These are phyloP conservation scores for Garcia nutans DNA, from an alignment of 345 rosid genomes.

Conservation along the genomic window DNA sequence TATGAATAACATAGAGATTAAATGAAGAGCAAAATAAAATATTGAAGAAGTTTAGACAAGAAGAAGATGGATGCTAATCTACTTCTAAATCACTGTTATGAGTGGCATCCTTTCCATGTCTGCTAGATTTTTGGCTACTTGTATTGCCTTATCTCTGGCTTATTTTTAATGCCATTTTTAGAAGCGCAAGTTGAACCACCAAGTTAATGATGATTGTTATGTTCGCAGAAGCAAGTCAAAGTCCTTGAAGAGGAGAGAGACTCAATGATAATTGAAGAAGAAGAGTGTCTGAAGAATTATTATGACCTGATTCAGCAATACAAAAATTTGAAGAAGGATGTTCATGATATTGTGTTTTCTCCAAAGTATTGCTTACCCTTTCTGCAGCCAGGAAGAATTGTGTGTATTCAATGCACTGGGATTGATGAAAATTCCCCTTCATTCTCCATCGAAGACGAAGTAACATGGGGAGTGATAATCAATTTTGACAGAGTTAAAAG, in stretches of 20 bases:
- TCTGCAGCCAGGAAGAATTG: slow-evolving; percentile 77
- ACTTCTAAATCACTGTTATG: not conserved
- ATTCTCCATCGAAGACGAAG: slow-evolving; percentile 63
- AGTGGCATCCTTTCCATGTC: not conserved
- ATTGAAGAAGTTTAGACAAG: not conserved
- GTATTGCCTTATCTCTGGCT: not conserved
- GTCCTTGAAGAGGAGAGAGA: slow-evolving; percentile 79
- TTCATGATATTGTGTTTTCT: slow-evolving; percentile 66
- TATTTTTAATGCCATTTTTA: not conserved
- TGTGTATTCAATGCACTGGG: slow-evolving; percentile 52
- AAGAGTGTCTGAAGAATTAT: slow-evolving; percentile 78
- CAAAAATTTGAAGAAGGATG: slow-evolving; percentile 73
- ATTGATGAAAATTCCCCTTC: slow-evolving; percentile 54
- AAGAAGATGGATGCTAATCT: not conserved
- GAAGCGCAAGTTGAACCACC: slow-evolving; percentile 1
- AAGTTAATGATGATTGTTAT: not conserved
- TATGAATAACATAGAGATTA: too few relatives aligned
- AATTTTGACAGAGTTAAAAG: slow-evolving; percentile 68
- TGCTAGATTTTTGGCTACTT: not conserved
- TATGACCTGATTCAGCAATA: slow-evolving; percentile 74
- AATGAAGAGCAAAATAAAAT: not conserved
- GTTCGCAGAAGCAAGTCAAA: slow-evolving; percentile 69
- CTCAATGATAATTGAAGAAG: slow-evolving; percentile 86
- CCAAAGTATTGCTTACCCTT: slow-evolving; percentile 86
- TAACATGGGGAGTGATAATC: slow-evolving; percentile 84